Evolutionary conservation across 805 yeast species (phyloP), one percentile per base, ranked within the genome.

Genomic region (Starmerella vitae): DNA sequence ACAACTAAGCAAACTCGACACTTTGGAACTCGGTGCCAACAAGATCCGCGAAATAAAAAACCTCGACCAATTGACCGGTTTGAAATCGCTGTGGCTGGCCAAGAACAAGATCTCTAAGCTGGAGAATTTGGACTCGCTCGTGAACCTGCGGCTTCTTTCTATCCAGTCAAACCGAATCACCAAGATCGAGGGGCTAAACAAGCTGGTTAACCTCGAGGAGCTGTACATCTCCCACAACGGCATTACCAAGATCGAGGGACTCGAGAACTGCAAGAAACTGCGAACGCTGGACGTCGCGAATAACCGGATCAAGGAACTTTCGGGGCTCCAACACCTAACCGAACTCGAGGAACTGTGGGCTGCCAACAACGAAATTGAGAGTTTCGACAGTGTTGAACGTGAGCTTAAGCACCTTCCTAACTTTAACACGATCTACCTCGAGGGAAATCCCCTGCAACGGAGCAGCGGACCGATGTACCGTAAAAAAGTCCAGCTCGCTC

Each of bases 331-430:
- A 1, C 91, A 80, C 49, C 67, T 91, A 42, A 57, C 48, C 1
- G 53, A 76, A n/a, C 65, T 91, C 42, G 85, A 94, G 7, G 99
- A 91, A 59, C 64, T 91, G 38, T 91, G 99, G 98, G 84, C 93
- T 20, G 80, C 94, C 0, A 72, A 73, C 52, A 91, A 88, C 58
- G 59, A 71, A 50, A 58, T 91, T 18, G 69, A 72, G 25, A 65
- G 72, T 30, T 86, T 81, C 58, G 74, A 76, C 25, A 77, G 83
- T 37, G 62, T 91, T 33, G 76, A 73, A 37, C 57, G 68, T 17
- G 76, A 83, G 54, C 66, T 91, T 43, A 73, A 75, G 12, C 62
- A 63, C 29, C 62, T 83, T 37, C 70, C 73, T 1, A 64, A 70
- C 5, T 64, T 91, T 38, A 93, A 84, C 37, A 84, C 94, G 0